These are phyloP conservation scores for Hagleromyces aurorensis DNA, from an alignment of 805 yeast genomes.

Conservation along the genomic window DNA sequence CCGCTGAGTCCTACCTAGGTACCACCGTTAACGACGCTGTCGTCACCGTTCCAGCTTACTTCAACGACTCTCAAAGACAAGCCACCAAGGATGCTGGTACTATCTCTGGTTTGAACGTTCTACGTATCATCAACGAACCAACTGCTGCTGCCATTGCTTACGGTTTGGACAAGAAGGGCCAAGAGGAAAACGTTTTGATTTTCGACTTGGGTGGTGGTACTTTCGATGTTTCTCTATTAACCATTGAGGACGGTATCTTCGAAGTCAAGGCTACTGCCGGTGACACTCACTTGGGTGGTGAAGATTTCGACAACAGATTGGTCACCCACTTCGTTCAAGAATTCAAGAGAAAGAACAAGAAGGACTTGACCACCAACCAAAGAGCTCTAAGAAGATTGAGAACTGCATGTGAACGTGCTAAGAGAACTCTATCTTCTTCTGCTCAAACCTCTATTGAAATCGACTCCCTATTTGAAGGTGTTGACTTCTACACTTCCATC, in stretches of 20 bases:
- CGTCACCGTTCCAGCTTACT: constrained; percentile 92
- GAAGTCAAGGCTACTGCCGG: constrained; percentile 89
- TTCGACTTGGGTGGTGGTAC: constrained; percentile 99
- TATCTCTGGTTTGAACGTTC: constrained; percentile 88
- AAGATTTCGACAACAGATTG: constrained; percentile 95
- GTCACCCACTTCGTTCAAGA: constrained; percentile 89
- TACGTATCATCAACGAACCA: constrained; percentile 93
- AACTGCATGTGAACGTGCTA: constrained; percentile 98
- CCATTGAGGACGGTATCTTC: constrained; percentile 93
- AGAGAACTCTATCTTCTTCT: constrained; percentile 95
- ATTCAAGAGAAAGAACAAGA: constrained; percentile 97
- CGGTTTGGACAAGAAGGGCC: constrained; percentile 66
- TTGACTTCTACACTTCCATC: constrained; percentile 94
- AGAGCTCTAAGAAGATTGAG: constrained; percentile 97
- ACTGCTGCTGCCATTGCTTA: constrained; percentile 97
- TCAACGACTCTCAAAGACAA: constrained; percentile 95
- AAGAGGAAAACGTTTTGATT: constrained; percentile 83
- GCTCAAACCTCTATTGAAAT: constrained; percentile 96
- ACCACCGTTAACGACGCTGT: constrained; percentile 82
- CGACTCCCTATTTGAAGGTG: constrained; percentile 93
- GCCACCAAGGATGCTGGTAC: constrained; percentile 96
- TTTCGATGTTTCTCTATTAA: constrained; percentile 89
- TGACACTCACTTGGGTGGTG: constrained; percentile 95
- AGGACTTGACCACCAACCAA: constrained; percentile 87
- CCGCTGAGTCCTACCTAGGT: constrained; percentile 88